Base-by-base conservation (phyloP, 1,284 basidiomycete genomes). In the Boletus nobilissimus region DNA sequence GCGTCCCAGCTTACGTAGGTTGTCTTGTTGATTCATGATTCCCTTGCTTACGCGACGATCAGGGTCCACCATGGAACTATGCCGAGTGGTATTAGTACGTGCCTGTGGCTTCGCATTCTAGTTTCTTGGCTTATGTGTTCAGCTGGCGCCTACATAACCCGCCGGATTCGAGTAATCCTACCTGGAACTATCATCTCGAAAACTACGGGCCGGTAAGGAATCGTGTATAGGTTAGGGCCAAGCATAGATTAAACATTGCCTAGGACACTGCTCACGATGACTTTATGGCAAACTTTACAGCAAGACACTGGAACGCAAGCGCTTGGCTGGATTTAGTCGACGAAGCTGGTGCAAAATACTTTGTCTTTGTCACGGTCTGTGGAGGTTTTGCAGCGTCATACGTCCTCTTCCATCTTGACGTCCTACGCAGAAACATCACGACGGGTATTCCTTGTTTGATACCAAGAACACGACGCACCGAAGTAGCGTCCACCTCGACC, bases 271-370 rank as follows among this genome's bases (percentile, higher is more conserved):
- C 88, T 10, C 91, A 93, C 79, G 92, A 93, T 79, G 89, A 92
- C 78, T 92, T 92, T 79, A 91, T 93, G 70, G 84, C 87, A 2
- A 85, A 88, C 70, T 93, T 92, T 81, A 91, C 87, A 0, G 90
- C 89, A 5, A 85, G 85, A 3, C 87, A 88, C 71, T 93, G 90
- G 85, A 89, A 92, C 69, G 88, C 92, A 4, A 88, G 87, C 51
- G 85, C 86, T 63, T 93, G 91, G 91, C 80, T 92, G 2, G 88
- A 92, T 77, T 78, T 93, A 19, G 89, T 93, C 70, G 88, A 88
- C 43, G 86, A 86, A 39, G 89, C 91, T 1, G 92, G 92, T 3
- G 92, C 92, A 3, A 91, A 90, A 79, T 93, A 93, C 78, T 92
- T 93, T 80, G 91, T 93, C 29, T 85, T 91, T 51, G 90, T 91